Percentiles rank a stretch among this genome's conserved stretches.
Conservation (phyloP, 805 yeast species). For the Sugiyamaella lignohabitans region DNA sequence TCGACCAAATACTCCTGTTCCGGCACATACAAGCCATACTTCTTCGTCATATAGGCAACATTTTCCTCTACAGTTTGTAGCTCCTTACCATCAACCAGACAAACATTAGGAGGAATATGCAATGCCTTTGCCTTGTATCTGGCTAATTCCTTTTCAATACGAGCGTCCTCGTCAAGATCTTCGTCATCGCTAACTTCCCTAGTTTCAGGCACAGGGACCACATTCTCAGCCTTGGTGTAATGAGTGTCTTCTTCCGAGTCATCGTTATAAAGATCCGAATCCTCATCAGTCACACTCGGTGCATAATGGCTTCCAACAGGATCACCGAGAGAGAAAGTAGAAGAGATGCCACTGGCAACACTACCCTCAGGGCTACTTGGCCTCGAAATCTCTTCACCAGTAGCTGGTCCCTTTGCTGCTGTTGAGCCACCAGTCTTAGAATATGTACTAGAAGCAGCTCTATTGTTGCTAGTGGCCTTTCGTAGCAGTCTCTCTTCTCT, state of each 20-base stretch:
- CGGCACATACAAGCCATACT: constrained; percentile 84
- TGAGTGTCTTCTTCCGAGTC: constrained; percentile 7
- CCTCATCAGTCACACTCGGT: constrained; percentile 11
- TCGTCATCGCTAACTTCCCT: constrained; percentile 7
- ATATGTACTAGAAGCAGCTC: background rate
- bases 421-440: background rate
- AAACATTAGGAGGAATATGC: constrained; percentile 31
- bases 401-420: background rate
- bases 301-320: constrained; percentile 17
- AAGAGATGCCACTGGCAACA: constrained; percentile 14
- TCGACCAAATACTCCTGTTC: constrained; percentile 66
- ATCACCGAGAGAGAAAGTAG: constrained; percentile 25
- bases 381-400: constrained; percentile 4
- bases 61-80: constrained; percentile 51
- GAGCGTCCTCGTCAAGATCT: constrained; percentile 22
- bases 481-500: constrained; percentile 27
- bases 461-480: constrained; percentile 2
- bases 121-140: constrained; percentile 15
- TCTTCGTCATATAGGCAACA: constrained; percentile 67
- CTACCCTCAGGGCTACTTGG: constrained; percentile 18
- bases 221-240: constrained; percentile 1
- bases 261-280: constrained; percentile 8
- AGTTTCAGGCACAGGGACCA: background rate
- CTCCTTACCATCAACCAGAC: constrained; percentile 41
- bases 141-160: constrained; percentile 23